A percentile compares a stretch with the other conserved stretches of the same genome.
Conservation (phyloP, 768 basidiomycete genomes). For the Nevesoporus exiguus region DNA sequence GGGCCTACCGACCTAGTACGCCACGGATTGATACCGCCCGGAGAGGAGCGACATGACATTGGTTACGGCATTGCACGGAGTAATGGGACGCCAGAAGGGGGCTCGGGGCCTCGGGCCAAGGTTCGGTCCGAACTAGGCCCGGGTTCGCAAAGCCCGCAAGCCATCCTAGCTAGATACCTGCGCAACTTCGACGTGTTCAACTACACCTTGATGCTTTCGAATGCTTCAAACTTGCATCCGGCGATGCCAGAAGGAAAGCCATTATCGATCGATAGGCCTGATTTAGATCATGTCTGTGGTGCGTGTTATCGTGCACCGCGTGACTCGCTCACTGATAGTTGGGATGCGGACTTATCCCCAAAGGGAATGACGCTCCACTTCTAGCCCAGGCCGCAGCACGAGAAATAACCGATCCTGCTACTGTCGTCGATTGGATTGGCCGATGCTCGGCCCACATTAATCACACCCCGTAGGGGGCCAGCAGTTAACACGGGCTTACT, state of each 20-base stretch:
- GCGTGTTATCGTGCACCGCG: background rate
- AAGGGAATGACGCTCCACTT: background rate
- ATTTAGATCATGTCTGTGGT: background rate
- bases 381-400: background rate
- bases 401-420: background rate
- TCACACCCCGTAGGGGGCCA: background rate
- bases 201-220: no score
- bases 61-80: no score
- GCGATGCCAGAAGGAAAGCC: background rate
- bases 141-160: no score
- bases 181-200: no score
- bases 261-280: no score
- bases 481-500: background rate
- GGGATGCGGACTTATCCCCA: background rate
- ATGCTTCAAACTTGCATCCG: background rate
- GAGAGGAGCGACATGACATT: no score
- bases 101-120: no score
- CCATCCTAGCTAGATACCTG: no score
- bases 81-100: no score
- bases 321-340: background rate
- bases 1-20: no score
- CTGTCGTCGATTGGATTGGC: background rate
- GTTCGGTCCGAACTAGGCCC: no score
- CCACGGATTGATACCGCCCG: no score
- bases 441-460: background rate